A percentile compares a stretch with the other conserved stretches of the same genome.
phyloP scores from a whole-genome alignment of 768 basidiomycete genomes.

The Suillus americanus region DNA sequence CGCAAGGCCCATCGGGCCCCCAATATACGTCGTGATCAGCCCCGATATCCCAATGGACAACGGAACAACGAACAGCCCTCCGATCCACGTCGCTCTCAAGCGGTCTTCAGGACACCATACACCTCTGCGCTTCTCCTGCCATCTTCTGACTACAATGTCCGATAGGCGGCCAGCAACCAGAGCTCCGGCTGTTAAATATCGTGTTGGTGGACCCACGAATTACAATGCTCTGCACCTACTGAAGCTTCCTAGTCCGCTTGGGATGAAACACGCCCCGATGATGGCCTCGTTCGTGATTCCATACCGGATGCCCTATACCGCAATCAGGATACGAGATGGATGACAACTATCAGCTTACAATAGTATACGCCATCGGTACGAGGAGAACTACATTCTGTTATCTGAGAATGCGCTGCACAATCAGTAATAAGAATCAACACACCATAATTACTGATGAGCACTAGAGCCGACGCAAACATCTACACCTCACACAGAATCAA shows the following conservation, averaged over 20 bases:
- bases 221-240: constrained; percentile 35
- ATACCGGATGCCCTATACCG: constrained; percentile 50
- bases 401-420: constrained; percentile 28
- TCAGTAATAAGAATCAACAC: not conserved
- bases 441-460: not conserved
- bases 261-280: constrained; percentile 60
- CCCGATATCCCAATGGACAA: constrained; percentile 47
- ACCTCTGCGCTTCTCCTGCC: constrained; percentile 47
- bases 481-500: not conserved
- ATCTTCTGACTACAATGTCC: constrained; percentile 46
- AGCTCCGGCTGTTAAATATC: constrained; percentile 45
- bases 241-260: constrained; percentile 56
- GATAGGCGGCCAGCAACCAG: constrained; percentile 56
- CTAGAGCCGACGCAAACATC: not conserved
- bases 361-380: constrained; percentile 57
- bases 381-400: constrained; percentile 34
- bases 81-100: constrained; percentile 45
- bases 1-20: constrained; percentile 44
- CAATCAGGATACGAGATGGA: not conserved
- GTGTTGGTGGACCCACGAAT: not conserved
- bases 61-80: constrained; percentile 46
- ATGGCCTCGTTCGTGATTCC: constrained; percentile 54
- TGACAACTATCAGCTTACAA: constrained; percentile 38
- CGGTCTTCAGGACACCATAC: constrained; percentile 65
- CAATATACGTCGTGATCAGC: constrained; percentile 45